phyloP scores from a whole-genome alignment of 2,329 filamentous ascomycete species.

The Orbilia blumenaviensis region DNA sequence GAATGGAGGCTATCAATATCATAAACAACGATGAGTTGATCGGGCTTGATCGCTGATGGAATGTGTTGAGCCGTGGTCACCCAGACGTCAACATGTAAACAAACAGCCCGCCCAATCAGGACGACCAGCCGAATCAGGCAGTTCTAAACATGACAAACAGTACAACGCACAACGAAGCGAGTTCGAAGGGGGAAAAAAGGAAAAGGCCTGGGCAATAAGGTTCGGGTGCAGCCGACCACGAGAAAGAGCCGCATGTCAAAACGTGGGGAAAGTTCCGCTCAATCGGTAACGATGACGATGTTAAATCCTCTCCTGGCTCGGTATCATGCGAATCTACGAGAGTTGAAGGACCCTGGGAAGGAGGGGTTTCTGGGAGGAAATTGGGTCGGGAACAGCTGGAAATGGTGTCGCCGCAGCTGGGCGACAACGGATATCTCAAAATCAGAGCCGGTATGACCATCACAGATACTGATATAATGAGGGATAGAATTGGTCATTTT shows the following conservation, averaged over 20 bases:
- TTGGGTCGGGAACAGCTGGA: conserved; percentile 5
- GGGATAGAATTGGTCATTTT: conserved; percentile 9
- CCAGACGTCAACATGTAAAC: conserved; percentile 1
- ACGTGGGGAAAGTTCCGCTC: conserved; percentile 41
- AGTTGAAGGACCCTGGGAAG: conserved; percentile 35
- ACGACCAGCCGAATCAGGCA: background rate
- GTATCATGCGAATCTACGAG: conserved; percentile 7
- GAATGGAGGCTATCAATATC: too few species aligned
- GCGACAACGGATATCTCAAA: conserved; percentile 33
- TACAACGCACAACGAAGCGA: too few species aligned
- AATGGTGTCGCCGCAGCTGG: conserved; percentile 31
- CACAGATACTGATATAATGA: background rate
- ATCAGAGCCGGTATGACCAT: background rate
- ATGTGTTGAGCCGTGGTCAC: background rate
- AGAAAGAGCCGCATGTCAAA: conserved; percentile 53
- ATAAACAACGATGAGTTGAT: background rate
- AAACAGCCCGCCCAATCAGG: background rate
- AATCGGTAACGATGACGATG: conserved; percentile 46
- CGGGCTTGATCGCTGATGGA: background rate
- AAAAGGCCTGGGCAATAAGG: background rate
- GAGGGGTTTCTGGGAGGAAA: background rate
- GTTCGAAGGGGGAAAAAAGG: too few species aligned
- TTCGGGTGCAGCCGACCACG: conserved; percentile 24
- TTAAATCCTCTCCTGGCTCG: background rate
- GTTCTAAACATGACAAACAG: conserved; percentile 10